Conservation (phyloP, 495 filamentous ascomycete species). For the Pseudotulostoma volvatum region DNA sequence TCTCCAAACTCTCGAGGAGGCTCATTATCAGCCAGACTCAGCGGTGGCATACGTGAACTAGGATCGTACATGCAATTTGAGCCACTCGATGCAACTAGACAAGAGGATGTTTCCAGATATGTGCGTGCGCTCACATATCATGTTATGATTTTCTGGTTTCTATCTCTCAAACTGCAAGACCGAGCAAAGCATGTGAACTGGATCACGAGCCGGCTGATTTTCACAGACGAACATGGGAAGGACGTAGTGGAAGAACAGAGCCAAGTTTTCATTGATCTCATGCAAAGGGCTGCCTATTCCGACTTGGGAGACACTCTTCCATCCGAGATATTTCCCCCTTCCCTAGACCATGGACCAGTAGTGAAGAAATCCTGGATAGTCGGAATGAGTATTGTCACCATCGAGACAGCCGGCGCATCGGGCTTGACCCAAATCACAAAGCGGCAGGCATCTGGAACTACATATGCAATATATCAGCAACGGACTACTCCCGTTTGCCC, state of each 20-base stretch:
- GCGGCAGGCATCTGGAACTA: slow-evolving; percentile 71
- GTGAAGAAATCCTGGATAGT: slow-evolving; percentile 68
- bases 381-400: slow-evolving; percentile 71
- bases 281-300: slow-evolving; percentile 80
- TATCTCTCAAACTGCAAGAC: slow-evolving; percentile 69
- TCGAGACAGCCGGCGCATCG: slow-evolving; percentile 59
- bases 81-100: slow-evolving; percentile 14
- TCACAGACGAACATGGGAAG: slow-evolving; percentile 52
- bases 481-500: slow-evolving; percentile 49
- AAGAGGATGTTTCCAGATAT: slow-evolving; percentile 48
- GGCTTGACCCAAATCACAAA: slow-evolving; percentile 68
- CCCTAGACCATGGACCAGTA: slow-evolving; percentile 48
- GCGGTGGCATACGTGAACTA: slow-evolving; percentile 27
- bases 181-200: slow-evolving; percentile 70
- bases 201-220: slow-evolving; percentile 78
- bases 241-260: slow-evolving; percentile 80
- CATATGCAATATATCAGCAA: slow-evolving; percentile 57
- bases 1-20: slow-evolving; percentile 15
- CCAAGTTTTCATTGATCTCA: slow-evolving; percentile 84
- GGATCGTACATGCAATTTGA: slow-evolving; percentile 14
- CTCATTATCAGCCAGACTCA: slow-evolving; percentile 20
- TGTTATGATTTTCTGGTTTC: slow-evolving; percentile 92
- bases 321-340: slow-evolving; percentile 39
- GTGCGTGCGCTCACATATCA: slow-evolving; percentile 86
- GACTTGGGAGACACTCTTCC: slow-evolving; percentile 48